phyloP scores from a whole-genome alignment of 2,329 filamentous ascomycete genomes.

The Ophidiomyces ophidiicola region DNA sequence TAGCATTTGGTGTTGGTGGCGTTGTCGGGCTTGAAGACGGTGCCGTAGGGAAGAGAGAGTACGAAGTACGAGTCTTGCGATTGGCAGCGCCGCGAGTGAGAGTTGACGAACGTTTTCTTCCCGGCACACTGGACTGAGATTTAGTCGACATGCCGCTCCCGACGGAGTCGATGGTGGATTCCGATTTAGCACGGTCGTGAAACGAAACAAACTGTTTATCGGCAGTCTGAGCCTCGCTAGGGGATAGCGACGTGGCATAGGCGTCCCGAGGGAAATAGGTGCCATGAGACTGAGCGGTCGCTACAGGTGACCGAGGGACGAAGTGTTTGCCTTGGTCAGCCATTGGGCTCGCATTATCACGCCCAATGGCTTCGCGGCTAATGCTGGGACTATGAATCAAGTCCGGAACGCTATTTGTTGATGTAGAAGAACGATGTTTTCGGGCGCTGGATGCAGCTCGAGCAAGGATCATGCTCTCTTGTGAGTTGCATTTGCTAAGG shows the following conservation, averaged over 20 bases:
- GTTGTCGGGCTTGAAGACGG: no score
- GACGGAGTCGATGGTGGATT: constrained; percentile 24
- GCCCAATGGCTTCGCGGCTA: constrained; percentile 27
- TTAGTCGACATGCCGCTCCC: constrained; percentile 15
- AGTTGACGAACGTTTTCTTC: constrained; percentile 18
- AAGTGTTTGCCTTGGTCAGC: constrained; percentile 1
- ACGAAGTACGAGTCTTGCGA: constrained; percentile 32
- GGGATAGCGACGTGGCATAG: constrained; percentile 22
- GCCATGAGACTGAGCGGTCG: constrained; percentile 17
- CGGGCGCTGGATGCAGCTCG: constrained; percentile 36
- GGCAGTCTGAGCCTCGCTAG: constrained; percentile 15
- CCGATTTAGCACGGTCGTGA: constrained; percentile 30
- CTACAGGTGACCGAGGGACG: constrained; percentile 16
- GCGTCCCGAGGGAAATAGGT: constrained; percentile 28
- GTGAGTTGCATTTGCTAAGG: constrained; percentile 46
- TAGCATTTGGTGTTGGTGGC: constrained; percentile 12
- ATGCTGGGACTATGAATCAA: constrained; percentile 31
- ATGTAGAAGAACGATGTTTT: constrained; percentile 38
- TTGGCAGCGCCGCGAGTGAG: constrained; percentile 21
- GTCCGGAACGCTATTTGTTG: constrained; percentile 36
- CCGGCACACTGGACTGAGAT: constrained; percentile 14
- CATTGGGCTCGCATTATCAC: constrained; percentile 9
- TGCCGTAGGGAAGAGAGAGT: constrained; percentile 32
- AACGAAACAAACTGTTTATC: constrained; percentile 18
- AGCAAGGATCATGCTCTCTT: constrained; percentile 44